Conservation (phyloP, 176 grass and related monocot species). For the Ensete ventricosum region DNA sequence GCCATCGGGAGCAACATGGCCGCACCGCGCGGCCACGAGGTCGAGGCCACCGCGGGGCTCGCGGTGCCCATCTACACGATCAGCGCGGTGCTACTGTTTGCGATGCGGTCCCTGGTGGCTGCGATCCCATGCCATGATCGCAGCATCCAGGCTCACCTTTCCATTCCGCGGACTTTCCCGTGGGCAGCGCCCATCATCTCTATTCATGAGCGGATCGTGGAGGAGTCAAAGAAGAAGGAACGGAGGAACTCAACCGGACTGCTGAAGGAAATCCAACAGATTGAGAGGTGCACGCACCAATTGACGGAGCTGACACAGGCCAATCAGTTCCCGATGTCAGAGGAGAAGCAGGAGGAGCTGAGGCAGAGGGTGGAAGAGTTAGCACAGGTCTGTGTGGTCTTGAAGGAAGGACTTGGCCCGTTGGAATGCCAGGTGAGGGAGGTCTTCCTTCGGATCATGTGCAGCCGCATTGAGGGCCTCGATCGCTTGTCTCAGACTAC, state of each 20-base stretch:
- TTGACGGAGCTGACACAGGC: slow-evolving; percentile 47
- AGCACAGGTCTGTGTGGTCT: slow-evolving; percentile 27
- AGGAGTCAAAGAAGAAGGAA: slow-evolving; percentile 83
- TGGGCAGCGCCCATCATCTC: slow-evolving; percentile 66
- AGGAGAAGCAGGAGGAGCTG: slow-evolving; percentile 43
- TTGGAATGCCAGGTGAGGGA: slow-evolving; percentile 67
- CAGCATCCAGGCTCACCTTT: slow-evolving; percentile 36
- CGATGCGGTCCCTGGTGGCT: slow-evolving; percentile 59
- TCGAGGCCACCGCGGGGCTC: slow-evolving; percentile 30
- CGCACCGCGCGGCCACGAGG: slow-evolving; percentile 51
- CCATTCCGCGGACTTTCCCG: slow-evolving; percentile 39
- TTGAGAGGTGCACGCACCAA: slow-evolving; percentile 49
- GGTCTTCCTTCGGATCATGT: slow-evolving; percentile 79
- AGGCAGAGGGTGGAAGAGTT: slow-evolving; percentile 39
- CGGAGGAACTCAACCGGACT: slow-evolving; percentile 54
- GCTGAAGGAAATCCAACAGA: slow-evolving; percentile 62
- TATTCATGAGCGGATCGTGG: slow-evolving; percentile 60
- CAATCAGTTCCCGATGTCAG: slow-evolving; percentile 11
- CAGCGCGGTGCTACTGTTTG: slow-evolving; percentile 57
- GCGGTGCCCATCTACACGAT: slow-evolving; percentile 50
- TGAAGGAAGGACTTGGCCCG: slow-evolving; percentile 58
- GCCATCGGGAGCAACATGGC: slow-evolving; percentile 46
- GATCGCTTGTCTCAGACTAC: slow-evolving; percentile 22
- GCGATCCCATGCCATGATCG: slow-evolving; percentile 71
- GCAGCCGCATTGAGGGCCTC: slow-evolving; percentile 63